Percentiles rank a stretch among this genome's conserved stretches.
These are phyloP conservation scores for Anisodus tanguticus DNA, from an alignment of 257 asterid genomes.

Conservation along the genomic window DNA sequence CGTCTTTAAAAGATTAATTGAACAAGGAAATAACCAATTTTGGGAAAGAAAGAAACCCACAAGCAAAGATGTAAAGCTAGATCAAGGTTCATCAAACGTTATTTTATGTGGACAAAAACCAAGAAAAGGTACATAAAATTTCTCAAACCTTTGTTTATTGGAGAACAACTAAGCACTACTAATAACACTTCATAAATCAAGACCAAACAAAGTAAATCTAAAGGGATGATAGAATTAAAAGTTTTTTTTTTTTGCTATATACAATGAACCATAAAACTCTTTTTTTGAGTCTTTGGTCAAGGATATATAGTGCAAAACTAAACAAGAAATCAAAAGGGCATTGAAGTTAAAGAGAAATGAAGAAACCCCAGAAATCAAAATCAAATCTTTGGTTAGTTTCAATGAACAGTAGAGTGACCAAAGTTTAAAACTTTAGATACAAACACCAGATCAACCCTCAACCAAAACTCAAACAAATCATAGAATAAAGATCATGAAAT, in stretches of 20 bases:
- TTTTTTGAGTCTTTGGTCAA: background rate
- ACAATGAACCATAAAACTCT: background rate
- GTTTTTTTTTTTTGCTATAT: background rate
- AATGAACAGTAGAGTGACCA: constrained; percentile 53
- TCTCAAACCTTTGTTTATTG: constrained; percentile 43
- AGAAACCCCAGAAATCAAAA: constrained; percentile 43
- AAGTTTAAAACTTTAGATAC: constrained; percentile 25
- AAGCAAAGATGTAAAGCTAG: constrained; percentile 41
- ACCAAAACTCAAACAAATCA: constrained; percentile 24
- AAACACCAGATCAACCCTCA: constrained; percentile 43
- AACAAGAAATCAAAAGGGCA: background rate
- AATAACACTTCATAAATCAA: constrained; percentile 37
- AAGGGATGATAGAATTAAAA: too few relatives aligned
- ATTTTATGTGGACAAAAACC: constrained; percentile 75
- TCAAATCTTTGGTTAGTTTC: constrained; percentile 39
- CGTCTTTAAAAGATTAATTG: constrained; percentile 37
- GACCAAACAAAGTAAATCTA: constrained; percentile 41
- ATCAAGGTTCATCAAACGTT: constrained; percentile 55
- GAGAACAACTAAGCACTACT: constrained; percentile 51
- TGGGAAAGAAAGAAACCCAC: constrained; percentile 37
- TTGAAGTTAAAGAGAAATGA: constrained; percentile 31
- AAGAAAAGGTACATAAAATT: constrained; percentile 45
- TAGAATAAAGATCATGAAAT: constrained; percentile 47
- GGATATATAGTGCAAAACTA: constrained; percentile 14
- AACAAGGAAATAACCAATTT: constrained; percentile 46